Base-by-base conservation (phyloP, 1,284 basidiomycete species). In the Ustanciosporium gigantosporum region DNA sequence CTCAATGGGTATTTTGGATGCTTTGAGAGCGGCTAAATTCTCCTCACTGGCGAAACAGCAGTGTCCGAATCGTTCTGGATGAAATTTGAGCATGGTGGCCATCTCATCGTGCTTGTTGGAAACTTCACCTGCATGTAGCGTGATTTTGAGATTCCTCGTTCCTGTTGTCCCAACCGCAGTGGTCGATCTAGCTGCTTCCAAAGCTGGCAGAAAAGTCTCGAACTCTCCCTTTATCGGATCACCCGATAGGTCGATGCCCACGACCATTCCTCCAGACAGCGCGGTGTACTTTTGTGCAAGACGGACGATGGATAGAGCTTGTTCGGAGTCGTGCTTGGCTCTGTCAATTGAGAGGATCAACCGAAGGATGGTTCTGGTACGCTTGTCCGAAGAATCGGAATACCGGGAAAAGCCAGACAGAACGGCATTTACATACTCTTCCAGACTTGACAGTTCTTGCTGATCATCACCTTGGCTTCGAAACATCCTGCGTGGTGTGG, bases 311-410 rank as follows among this genome's bases (percentile, higher is more conserved):
- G 21, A n/a, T 13, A 13, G 3, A 3, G 58, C 51, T 3, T 51
- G 36, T 3, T 4, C 13, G 0, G 40, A n/a, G 2, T 37, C 14
- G 25, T 46, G 42, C 17, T 58, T 55, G 6, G 46, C 51, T 19
- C 65, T 40, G 24, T 67, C 65, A 13, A 67, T 46, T 6, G 65
- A 67, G 0, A 67, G 49, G 11, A 67, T n/a, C 16, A 67, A 20
- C 24, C 47, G 40, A 17, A 60, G 24, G 9, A 45, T 25, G 13
- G 38, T 36, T 25, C 23, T 37, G 19, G n/a, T 25, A 17, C 11
- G 11, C 11, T 9, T n/a, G 11, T 9, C 9, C n/a, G 27, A 9
- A 9, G 27, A 29, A n/a, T n/a, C 11, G 27, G 11, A 11, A n/a
- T 29, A 29, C 11, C 11, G 11, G 9, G 9, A n/a, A 29, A 29